phyloP scores from a whole-genome alignment of 2,329 filamentous ascomycete species.

The Microcyclosporella mali region DNA sequence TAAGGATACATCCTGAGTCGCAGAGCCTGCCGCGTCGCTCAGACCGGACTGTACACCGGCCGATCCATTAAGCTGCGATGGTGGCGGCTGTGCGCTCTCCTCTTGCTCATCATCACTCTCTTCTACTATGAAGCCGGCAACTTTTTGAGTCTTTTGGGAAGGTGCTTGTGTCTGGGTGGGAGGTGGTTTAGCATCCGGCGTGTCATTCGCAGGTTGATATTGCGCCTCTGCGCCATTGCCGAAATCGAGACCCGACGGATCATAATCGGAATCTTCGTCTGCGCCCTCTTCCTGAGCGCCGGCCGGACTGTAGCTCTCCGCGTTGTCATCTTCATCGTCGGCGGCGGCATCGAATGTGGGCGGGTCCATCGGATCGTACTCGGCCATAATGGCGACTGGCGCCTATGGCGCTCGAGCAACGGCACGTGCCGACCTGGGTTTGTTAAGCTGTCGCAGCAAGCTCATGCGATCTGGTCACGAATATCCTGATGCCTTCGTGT shows the following conservation, averaged over 20 bases:
- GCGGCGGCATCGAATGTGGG: constrained; percentile 19
- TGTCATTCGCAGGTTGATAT: constrained; percentile 2
- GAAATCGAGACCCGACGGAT: constrained; percentile 29
- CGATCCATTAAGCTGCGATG: constrained; percentile 24
- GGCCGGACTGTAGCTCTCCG: constrained; percentile 32
- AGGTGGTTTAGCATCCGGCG: constrained; percentile 27
- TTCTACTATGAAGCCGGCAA: constrained; percentile 56
- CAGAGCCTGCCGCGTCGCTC: constrained; percentile 21
- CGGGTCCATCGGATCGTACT: constrained; percentile 30
- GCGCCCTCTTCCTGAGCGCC: constrained; percentile 18
- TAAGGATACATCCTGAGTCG: constrained; percentile 53
- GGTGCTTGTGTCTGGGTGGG: constrained; percentile 37
- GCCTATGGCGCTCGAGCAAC: constrained; percentile 2
- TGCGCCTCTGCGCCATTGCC: constrained; percentile 11
- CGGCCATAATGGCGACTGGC: constrained; percentile 38
- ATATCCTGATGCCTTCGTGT: neutral
- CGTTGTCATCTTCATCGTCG: constrained; percentile 19
- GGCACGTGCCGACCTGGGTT: no score
- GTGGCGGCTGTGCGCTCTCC: constrained; percentile 15
- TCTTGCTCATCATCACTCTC: constrained; percentile 54
- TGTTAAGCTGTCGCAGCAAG: neutral
- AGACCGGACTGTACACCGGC: constrained; percentile 23
- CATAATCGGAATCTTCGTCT: constrained; percentile 32
- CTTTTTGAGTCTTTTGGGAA: constrained; percentile 26
- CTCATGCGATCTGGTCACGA: constrained; percentile 2